These are phyloP conservation scores for Aspergillus awamori DNA, from an alignment of 2,329 filamentous ascomycete genomes.

Conservation along the genomic window DNA sequence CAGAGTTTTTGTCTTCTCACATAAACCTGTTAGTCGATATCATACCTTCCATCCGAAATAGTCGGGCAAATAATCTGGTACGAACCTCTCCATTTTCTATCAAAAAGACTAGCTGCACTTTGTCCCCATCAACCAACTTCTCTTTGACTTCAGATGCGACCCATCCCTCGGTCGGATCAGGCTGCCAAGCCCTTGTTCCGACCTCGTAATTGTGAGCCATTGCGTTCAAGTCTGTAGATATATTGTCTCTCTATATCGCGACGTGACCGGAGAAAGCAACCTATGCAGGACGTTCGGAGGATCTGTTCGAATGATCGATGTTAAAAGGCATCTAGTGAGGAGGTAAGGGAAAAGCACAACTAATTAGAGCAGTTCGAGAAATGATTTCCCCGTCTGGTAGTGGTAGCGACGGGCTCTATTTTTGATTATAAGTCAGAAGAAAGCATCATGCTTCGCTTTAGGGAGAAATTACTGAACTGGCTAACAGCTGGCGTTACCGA, in stretches of 20 bases:
- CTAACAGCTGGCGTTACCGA: slow-evolving; percentile 36
- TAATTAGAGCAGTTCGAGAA: slow-evolving; percentile 18
- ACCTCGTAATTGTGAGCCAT: slow-evolving; percentile 95
- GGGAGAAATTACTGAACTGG: slow-evolving; percentile 26
- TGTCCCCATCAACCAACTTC: slow-evolving; percentile 81
- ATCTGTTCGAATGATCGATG: slow-evolving; percentile 6
- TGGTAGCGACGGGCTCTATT: slow-evolving; percentile 9
- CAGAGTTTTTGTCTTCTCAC: slow-evolving; percentile 70
- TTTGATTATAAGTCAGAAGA: slow-evolving; percentile 11
- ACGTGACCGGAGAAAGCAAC: slow-evolving; percentile 18
- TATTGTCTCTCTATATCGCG: slow-evolving; percentile 4
- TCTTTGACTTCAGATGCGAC: slow-evolving; percentile 90
- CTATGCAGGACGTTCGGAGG: slow-evolving; percentile 20
- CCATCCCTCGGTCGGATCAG: slow-evolving; percentile 94
- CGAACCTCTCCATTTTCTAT: slow-evolving; percentile 89
- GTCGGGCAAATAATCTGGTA: slow-evolving; percentile 10
- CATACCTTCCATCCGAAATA: neutral
- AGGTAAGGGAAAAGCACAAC: slow-evolving; percentile 16
- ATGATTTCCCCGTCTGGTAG: slow-evolving; percentile 9
- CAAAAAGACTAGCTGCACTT: slow-evolving; percentile 83
- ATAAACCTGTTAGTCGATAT: slow-evolving; percentile 14
- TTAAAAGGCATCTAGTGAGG: slow-evolving; percentile 32
- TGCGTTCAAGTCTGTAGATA: slow-evolving; percentile 13
- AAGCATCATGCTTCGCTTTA: slow-evolving; percentile 18
- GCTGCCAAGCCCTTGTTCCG: slow-evolving; percentile 97